Conservation (phyloP, 495 filamentous ascomycete genomes). For the Podospora pseudocomata region DNA sequence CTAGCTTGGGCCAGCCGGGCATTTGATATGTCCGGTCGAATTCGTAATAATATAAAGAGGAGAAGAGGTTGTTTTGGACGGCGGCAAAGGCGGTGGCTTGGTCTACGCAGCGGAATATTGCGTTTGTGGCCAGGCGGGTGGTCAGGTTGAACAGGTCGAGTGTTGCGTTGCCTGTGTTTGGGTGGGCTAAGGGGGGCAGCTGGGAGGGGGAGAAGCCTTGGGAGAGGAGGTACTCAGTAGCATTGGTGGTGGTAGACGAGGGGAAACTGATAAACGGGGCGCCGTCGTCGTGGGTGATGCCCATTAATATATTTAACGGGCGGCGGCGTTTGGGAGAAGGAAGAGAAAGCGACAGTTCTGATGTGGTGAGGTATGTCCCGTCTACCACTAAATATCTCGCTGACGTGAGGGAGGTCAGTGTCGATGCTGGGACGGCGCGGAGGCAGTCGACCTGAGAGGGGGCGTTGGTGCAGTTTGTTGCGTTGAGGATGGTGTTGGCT, state of each 20-base stretch:
- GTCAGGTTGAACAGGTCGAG: constrained; percentile 44
- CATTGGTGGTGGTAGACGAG: constrained; percentile 31
- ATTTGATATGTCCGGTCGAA: constrained; percentile 54
- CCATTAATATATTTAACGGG: constrained; percentile 42
- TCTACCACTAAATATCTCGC: constrained; percentile 46
- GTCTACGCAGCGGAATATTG: constrained; percentile 49
- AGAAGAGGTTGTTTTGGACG: constrained; percentile 31
- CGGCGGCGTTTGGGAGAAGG: constrained; percentile 27
- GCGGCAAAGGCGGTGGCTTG: constrained; percentile 45
- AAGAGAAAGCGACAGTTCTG: constrained; percentile 33
- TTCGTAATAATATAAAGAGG: constrained; percentile 45
- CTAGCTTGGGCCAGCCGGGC: constrained; percentile 41
- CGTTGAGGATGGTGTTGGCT: constrained; percentile 41
- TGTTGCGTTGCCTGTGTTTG: constrained; percentile 35
- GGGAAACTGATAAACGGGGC: constrained; percentile 46
- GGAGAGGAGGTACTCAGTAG: constrained; percentile 36
- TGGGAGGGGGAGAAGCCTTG: constrained; percentile 36
- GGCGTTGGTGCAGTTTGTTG: constrained; percentile 41
- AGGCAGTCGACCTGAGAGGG: constrained; percentile 46
- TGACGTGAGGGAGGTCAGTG: constrained; percentile 27
- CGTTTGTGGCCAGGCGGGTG: constrained; percentile 46
- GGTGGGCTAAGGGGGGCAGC: constrained; percentile 31
- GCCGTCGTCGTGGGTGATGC: constrained; percentile 49
- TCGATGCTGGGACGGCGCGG: constrained; percentile 36
- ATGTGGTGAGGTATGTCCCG: constrained; percentile 41